Evolutionary conservation across 768 basidiomycete species (phyloP), one percentile per base, ranked within the genome.

Genomic region (Kwoniella dendrophila): DNA sequence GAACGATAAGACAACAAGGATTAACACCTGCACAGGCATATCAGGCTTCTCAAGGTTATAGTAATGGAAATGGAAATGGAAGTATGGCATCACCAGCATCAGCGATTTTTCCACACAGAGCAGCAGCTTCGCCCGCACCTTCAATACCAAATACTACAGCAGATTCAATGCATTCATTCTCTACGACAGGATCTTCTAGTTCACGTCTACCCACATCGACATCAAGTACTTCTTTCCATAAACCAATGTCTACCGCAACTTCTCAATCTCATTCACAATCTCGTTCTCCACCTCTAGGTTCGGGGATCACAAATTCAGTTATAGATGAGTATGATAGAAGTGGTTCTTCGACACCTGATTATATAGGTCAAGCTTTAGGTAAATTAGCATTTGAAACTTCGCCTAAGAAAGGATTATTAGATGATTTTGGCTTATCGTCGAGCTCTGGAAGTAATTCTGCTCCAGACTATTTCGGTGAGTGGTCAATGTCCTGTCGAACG

Each of bases 1-100:
- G 49, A 1, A 34, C 59, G 40, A 10, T 27, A 24, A 57, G 34
- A 50, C 54, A 51, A 33, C 53, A 47, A 48, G 52, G 47, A 7
- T 24, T 67, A 20, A 59, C 65, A 5, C 51, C 71, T 24, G 63
- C 67, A 29, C 67, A 68, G 33, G 55, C 69, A 38, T 73, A 66
- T 41, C 66, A 66, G 20, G 59, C 57, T 6, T 61, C 67, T 27
- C 54, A 61, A 2, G 59, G 33, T 20, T 68, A 68, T 40, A 41
- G 32, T 24, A 56, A 59, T 22, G 64, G 50, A 26, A 30, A 54
- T 22, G 49, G 10, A 6, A 29, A 48, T 38, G 36, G 43, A 14
- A 44, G 20, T 51, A 5, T 51, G 18, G 36, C 70, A 6, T 68
- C 73, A 12, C 70, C 73, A 14, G 66, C 65, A 2, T 58, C 68